Conservation (phyloP, 2,329 filamentous ascomycete genomes). For the Pseudopithomyces maydicus region DNA sequence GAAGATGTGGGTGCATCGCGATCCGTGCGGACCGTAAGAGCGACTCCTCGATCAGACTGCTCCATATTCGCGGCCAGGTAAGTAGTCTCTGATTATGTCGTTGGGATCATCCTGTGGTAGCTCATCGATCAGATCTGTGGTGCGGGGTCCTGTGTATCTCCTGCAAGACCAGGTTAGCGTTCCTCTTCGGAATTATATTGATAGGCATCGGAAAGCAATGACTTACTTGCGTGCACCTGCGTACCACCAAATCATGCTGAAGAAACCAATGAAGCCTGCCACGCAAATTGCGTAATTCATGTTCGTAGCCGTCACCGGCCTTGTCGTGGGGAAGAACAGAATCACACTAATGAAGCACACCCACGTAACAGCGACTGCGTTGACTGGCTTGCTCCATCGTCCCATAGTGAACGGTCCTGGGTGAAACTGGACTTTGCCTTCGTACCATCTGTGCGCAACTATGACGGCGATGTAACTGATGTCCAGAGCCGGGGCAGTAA, state of each 20-base stretch:
- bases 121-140: constrained; percentile 56
- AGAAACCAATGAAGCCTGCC: constrained; percentile 55
- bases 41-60: constrained; percentile 21
- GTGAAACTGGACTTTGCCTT: constrained; percentile 57
- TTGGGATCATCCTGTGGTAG: constrained; percentile 50
- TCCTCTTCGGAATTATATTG: background rate
- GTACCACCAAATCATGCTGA: constrained; percentile 53
- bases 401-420: constrained; percentile 65
- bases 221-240: constrained; percentile 45
- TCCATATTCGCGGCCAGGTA: constrained; percentile 18
- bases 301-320: constrained; percentile 50
- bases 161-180: constrained; percentile 37
- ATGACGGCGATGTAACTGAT: constrained; percentile 67
- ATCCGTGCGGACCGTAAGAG: background rate
- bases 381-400: constrained; percentile 60
- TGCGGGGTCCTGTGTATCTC: constrained; percentile 64
- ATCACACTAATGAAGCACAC: constrained; percentile 66
- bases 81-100: constrained; percentile 40
- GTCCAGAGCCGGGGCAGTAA: constrained; percentile 53
- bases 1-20: background rate
- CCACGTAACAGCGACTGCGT: constrained; percentile 63
- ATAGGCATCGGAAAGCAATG: background rate
- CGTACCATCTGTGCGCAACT: constrained; percentile 61
- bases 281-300: constrained; percentile 57
- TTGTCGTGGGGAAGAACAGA: constrained; percentile 57